Base-by-base conservation (phyloP, 1,284 basidiomycete genomes). In the Vanrija pseudolonga region DNA sequence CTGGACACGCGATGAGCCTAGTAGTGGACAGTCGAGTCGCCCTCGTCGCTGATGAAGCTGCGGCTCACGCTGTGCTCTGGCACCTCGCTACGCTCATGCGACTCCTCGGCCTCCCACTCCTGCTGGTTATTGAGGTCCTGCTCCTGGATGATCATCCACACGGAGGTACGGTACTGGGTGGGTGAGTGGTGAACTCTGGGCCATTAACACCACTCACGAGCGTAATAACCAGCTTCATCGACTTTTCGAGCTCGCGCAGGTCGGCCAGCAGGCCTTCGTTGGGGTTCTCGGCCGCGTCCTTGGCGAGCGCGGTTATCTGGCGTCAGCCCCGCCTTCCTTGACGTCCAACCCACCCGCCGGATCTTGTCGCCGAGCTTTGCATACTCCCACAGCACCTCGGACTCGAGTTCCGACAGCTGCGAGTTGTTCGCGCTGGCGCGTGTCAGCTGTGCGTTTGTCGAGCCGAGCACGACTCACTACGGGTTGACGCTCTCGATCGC, bases 191-290 rank as follows among this genome's bases (percentile, higher is more conserved):
- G 19, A n/a, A n/a, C 7, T 20, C 17, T 20, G 24, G 22, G 9
- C 45, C 4, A 22, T 2, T n/a, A 11, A 19, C 17, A 2, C 24
- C 20, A 80, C 83, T 61, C 65, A 90, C 91, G 76, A 94, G 74
- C 0, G 92, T 95, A 67, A 94, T 77, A 0, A 95, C 90, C 38
- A 98, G 81, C 6, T 90, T 91, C 88, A 98, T 94, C 76, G 96
- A 96, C 70, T 88, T 85, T 73, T 98, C 95, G 43, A 98, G 79
- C 2, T 85, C 81, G 40, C 94, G 82, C 40, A 98, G 74, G 53
- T 88, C 85, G 41, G 81, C 81, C n/a, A 98, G 78, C 64, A 97
- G 81, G 49, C 76, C 78, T 63, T 84, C 83, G 73, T 90, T 93
- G 38, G 85, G 90, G 57, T 81, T 83, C 59, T 85, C 85, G 51